Evolutionary conservation across 2,329 filamentous ascomycete genomes (phyloP).

Genomic region (Cercospora sp.): DNA sequence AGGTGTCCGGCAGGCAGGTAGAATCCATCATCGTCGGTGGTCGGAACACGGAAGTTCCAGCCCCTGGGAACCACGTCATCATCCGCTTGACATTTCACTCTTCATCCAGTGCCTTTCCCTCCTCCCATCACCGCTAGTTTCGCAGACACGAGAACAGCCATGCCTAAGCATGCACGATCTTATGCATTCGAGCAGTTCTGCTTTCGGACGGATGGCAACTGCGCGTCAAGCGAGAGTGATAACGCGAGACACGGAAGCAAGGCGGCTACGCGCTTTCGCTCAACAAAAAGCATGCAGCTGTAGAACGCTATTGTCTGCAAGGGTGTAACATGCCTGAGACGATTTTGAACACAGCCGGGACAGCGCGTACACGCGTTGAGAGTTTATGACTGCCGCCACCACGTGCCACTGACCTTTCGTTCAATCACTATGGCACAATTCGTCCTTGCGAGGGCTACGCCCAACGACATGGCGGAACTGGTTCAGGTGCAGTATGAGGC

Average conservation of each 20-base stretch:
- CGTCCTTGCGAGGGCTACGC: constrained; percentile 16
- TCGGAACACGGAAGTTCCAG: not conserved
- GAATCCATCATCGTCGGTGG: not conserved
- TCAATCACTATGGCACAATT: constrained; percentile 8
- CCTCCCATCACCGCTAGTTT: not conserved
- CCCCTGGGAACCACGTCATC: not conserved
- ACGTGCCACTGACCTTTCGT: not conserved
- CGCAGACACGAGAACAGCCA: not conserved
- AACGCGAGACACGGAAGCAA: not conserved
- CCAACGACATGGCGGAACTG: constrained; percentile 15
- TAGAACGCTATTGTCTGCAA: not conserved
- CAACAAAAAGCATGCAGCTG: not conserved
- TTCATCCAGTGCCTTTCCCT: not conserved
- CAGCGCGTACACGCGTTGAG: not conserved
- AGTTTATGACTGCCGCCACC: not conserved
- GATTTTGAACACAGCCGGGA: not conserved
- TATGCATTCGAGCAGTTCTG: not conserved
- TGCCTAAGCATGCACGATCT: not conserved
- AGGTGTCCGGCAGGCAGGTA: not conserved
- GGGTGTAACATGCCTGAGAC: not conserved
- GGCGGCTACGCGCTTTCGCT: not conserved
- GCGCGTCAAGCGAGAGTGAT: not conserved
- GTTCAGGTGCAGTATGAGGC: constrained; percentile 5
- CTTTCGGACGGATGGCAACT: not conserved
- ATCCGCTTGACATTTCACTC: not conserved